Base-by-base conservation (phyloP, 148 eudicot genomes). In the Linanthus parryae region DNA sequence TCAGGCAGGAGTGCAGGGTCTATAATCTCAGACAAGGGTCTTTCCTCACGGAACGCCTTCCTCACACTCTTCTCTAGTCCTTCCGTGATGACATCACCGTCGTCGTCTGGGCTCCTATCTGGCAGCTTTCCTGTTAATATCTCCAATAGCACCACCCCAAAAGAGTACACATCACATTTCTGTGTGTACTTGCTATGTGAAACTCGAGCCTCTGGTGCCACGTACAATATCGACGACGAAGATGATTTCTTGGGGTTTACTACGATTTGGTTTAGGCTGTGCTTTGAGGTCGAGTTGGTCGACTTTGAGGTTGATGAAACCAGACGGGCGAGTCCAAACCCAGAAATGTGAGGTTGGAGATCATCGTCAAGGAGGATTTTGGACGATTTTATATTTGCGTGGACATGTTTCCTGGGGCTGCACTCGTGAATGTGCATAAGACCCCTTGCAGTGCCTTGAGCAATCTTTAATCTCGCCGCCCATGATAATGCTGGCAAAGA, bases 71-170 rank as follows among this genome's bases (percentile, higher is more conserved):
- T 63, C 61, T 79, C 96, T 19, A 91, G 65, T n/a, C n/a, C n/a
- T n/a, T n/a, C n/a, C n/a, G n/a, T n/a, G n/a, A n/a, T n/a, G 5
- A 74, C 74, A 49, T 63, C 65, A 4, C 75, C 80, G n/a, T 77
- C 81, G 41, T 79, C 73, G 29, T 83, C 76, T 6, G 65, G 66
- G 4, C 74, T 77, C 1, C 47, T 58, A 21, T 72, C 74, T 0
- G 94, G 92, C 46, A 59, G 34, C 31, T 49, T 80, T 10, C 90
- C 94, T 0, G 98, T 81, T 40, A 91, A 61, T 11, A 91, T 71
- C 72, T 91, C 98, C 90, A 91, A 56, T 5, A 91, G 79, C 44
- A 91, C 75, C 9, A 91, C 63, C n/a, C 98, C 98, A 7, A 83
- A 91, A 0, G 98, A 79, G 67, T 87, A 91, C 12, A 91, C 85